A percentile compares a stretch with the other conserved stretches of the same genome.
These are phyloP conservation scores for Solanum appendiculatum DNA, from an alignment of 257 asterid species.

Conservation along the genomic window DNA sequence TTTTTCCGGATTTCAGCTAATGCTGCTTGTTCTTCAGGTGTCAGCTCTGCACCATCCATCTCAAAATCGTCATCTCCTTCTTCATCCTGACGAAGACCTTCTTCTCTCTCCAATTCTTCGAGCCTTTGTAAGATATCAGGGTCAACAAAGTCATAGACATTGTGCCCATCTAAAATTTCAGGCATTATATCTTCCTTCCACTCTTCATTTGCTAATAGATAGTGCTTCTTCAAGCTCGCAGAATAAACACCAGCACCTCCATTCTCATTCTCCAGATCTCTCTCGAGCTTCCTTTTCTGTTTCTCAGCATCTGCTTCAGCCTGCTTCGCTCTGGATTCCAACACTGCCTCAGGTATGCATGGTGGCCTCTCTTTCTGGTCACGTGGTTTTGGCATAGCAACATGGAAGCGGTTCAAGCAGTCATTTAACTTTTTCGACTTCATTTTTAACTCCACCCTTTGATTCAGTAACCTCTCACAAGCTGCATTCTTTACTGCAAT, in stretches of 20 bases:
- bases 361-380: conserved; percentile 79
- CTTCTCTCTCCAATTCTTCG: conserved; percentile 89
- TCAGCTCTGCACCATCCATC: conserved; percentile 77
- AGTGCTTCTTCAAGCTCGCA: conserved; percentile 81
- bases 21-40: conserved; percentile 61
- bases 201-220: conserved; percentile 68
- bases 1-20: conserved; percentile 66
- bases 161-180: conserved; percentile 89
- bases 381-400: conserved; percentile 85
- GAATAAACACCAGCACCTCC: conserved; percentile 99
- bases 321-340: conserved; percentile 63
- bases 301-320: conserved; percentile 49
- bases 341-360: conserved; percentile 77
- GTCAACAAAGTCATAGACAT: conserved; percentile 80
- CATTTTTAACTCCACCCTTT: conserved; percentile 88
- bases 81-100: conserved; percentile 65
- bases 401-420: conserved; percentile 86
- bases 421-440: conserved; percentile 81
- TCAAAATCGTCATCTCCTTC: conserved; percentile 64
- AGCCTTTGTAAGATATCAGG: conserved; percentile 83
- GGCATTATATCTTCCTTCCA: conserved; percentile 93
- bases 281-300: conserved; percentile 68
- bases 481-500: conserved; percentile 86
- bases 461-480: conserved; percentile 82
- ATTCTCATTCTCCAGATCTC: conserved; percentile 83